Evolutionary conservation across 1,284 basidiomycete species (phyloP), one percentile per base, ranked within the genome.

Genomic region (Austroboletus novae-zelandiae): DNA sequence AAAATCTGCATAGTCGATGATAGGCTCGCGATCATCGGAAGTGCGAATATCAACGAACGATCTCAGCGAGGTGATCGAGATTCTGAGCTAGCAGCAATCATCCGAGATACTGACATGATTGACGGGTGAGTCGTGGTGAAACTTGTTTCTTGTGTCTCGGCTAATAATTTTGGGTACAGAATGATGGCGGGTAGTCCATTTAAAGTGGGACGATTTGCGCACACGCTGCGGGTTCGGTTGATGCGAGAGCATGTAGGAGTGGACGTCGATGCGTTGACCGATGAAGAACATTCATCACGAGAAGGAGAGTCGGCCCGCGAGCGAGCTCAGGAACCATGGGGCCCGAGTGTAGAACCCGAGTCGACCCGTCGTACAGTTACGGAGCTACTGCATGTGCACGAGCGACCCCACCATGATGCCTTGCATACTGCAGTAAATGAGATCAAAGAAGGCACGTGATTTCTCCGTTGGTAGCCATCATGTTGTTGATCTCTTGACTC

Each of bases 21-120:
- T 65, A 86, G 94, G 31, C 77, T 97, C 40, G 95, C 87, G n/a
- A 93, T 99, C 57, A 98, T 98, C 60, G 96, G 96, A n/a, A 97
- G 94, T 51, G 96, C 96, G 17, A 99, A 99, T 68, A 96, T 99
- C 76, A 99, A 99, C 66, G 96, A 99, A 70, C 84, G 96, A 31
- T 96, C 92, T 30, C 92, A 94, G 68, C 80, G 93, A 20, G 96
- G 96, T 35, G 96, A 99, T 69, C 86, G 97, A 40, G 96, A 99
- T 70, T 98, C 95, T 6, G 96, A 99, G 67, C 72, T 99, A 18
- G 91, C 94, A 5, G 86, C 90, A 37, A 84, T 99, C 42, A 89
- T 99, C 47, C 80, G 94, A 51, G 96, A 99, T 65, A 98, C 95
- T 6, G 97, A 99, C 66, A 89, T 98, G 91, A 89, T 99, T 51